Evolutionary conservation across 2,329 filamentous ascomycete genomes (phyloP).

Genomic region (Aspergillus awamori): DNA sequence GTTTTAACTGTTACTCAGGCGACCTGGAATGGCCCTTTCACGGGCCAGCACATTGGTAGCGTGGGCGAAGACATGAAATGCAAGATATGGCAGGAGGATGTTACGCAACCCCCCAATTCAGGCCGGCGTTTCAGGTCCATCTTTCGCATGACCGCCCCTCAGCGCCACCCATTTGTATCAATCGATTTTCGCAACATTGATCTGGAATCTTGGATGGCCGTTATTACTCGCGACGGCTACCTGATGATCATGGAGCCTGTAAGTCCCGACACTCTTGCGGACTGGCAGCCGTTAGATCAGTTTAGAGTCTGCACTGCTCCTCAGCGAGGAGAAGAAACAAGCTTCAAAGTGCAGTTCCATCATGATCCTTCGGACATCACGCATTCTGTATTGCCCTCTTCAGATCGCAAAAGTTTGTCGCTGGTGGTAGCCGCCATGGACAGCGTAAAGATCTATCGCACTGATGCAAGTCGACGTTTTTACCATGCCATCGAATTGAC

Average conservation of each 20-base stretch:
- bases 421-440: conserved; percentile 87
- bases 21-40: conserved; percentile 89
- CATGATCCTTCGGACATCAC: conserved; percentile 73
- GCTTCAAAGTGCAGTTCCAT: conserved; percentile 85
- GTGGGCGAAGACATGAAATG: conserved; percentile 88
- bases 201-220: conserved; percentile 79
- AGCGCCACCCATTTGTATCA: conserved; percentile 70
- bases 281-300: conserved; percentile 75
- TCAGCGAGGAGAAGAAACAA: conserved; percentile 78
- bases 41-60: conserved; percentile 84
- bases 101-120: conserved; percentile 70
- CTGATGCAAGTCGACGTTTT: conserved; percentile 73
- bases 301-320: conserved; percentile 73
- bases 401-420: conserved; percentile 75
- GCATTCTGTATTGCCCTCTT: conserved; percentile 78
- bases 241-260: conserved; percentile 83
- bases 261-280: conserved; percentile 76
- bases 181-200: conserved; percentile 86
- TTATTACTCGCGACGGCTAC: conserved; percentile 80
- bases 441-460: conserved; percentile 79
- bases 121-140: conserved; percentile 80
- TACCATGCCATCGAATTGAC: conserved; percentile 78
- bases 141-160: conserved; percentile 65
- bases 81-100: conserved; percentile 91
- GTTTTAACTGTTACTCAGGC: conserved; percentile 58